Conservation (phyloP, 768 basidiomycete species). For the Collybia nuda region DNA sequence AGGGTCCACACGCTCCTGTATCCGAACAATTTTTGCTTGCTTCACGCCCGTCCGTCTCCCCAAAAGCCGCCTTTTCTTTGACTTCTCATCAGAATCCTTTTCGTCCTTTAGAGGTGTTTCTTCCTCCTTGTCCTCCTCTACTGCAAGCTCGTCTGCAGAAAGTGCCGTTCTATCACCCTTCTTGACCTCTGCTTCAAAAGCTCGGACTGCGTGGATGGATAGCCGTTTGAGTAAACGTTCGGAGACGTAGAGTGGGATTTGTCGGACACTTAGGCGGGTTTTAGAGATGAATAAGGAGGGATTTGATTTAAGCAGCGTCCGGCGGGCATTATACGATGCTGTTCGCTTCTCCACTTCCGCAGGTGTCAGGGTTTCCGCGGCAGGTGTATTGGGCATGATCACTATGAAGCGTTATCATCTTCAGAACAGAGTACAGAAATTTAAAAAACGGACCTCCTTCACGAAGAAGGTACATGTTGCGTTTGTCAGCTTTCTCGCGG, state of each 20-base stretch:
- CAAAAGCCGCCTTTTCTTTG: conserved; percentile 23
- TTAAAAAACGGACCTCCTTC: conserved; percentile 77
- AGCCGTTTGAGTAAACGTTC: conserved; percentile 90
- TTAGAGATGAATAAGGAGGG: conserved; percentile 93
- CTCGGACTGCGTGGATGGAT: conserved; percentile 71
- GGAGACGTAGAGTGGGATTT: conserved; percentile 86
- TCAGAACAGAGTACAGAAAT: neutral
- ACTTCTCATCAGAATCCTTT: conserved; percentile 20
- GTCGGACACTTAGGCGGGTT: conserved; percentile 91
- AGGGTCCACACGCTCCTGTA: conserved; percentile 85
- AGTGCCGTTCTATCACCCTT: conserved; percentile 58
- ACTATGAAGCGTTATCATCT: conserved; percentile 44
- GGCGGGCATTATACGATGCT: conserved; percentile 81
- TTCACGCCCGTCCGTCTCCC: conserved; percentile 53
- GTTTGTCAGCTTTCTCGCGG: conserved; percentile 89
- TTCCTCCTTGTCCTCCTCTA: conserved; percentile 36
- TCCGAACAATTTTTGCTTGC: conserved; percentile 92
- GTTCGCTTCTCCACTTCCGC: conserved; percentile 86
- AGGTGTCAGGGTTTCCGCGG: conserved; percentile 65
- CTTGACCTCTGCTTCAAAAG: conserved; percentile 80
- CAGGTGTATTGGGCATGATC: conserved; percentile 85
- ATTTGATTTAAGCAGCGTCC: conserved; percentile 82
- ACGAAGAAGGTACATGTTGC: conserved; percentile 92
- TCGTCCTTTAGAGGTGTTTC: conserved; percentile 45
- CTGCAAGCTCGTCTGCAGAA: conserved; percentile 66